These are phyloP conservation scores for Xylariaceae sp. DNA, from an alignment of 2,329 filamentous ascomycete species.

Conservation along the genomic window DNA sequence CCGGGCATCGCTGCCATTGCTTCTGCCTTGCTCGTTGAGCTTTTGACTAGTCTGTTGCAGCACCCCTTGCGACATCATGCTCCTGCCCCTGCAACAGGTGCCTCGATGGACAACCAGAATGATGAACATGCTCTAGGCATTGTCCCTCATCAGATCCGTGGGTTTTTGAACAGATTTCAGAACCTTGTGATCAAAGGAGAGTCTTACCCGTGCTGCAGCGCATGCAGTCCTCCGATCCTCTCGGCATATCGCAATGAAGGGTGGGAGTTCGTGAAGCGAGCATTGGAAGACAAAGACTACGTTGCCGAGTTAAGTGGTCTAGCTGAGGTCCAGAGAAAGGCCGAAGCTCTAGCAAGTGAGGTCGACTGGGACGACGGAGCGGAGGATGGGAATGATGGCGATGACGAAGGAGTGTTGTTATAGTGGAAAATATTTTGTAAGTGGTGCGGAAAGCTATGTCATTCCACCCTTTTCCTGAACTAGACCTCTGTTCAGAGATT, in stretches of 20 bases:
- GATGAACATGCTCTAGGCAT: constrained; percentile 59
- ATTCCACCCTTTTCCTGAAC: no score
- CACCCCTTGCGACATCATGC: constrained; percentile 69
- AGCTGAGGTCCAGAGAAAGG: constrained; percentile 32
- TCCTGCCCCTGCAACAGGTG: constrained; percentile 47
- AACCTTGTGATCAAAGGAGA: constrained; percentile 69
- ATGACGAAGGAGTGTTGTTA: constrained; percentile 33
- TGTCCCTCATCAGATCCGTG: constrained; percentile 76
- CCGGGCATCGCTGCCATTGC: constrained; percentile 91
- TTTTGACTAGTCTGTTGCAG: constrained; percentile 82
- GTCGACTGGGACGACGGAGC: constrained; percentile 34
- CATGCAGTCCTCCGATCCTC: constrained; percentile 69
- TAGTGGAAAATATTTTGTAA: constrained; percentile 22
- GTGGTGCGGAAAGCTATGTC: no score
- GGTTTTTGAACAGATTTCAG: constrained; percentile 70
- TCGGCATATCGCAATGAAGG: constrained; percentile 62
- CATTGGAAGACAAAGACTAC: constrained; percentile 71
- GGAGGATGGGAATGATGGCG: constrained; percentile 25
- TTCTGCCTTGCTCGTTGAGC: constrained; percentile 84
- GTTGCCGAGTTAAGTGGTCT: constrained; percentile 62
- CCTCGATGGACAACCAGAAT: constrained; percentile 42
- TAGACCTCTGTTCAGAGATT: no score
- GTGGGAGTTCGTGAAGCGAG: constrained; percentile 74
- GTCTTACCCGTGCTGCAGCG: constrained; percentile 77
- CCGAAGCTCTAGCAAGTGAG: constrained; percentile 26